Evolutionary conservation across 2,329 filamentous ascomycete genomes (phyloP), one percentile per base, ranked within the genome.

Genomic region (Exserohilum turcica): DNA sequence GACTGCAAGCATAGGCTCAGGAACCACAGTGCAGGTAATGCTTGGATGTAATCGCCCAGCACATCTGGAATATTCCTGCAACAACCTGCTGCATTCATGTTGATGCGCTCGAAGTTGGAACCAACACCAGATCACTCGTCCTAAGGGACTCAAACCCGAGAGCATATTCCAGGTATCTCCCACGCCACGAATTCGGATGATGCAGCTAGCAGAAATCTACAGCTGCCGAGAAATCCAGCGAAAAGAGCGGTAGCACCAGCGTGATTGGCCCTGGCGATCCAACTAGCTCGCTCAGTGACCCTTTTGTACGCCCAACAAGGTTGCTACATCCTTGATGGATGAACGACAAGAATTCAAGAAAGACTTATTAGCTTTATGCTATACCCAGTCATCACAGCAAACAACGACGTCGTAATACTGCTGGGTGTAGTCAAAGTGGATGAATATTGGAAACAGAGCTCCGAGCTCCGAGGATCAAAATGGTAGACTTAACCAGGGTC

Each of bases 171-270:
- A 82, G 75, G 74, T 70, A 57, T 83, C 81, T 43, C 74, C 63
- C 0, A 69, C 53, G 9, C 86, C 80, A 63, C 90, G 63, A 90
- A 89, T 64, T 90, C 90, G 5, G 85, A 86, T 0, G 86, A 85
- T 82, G 90, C 88, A 1, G 86, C 87, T 75, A 43, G 10, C 5
- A 24, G 10, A 27, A 7, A 48, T 69, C 48, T 67, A 58, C 16
- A 32, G 29, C 9, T 3, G 12, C 15, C 27, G 4, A 29, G 12
- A n/a, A 27, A 13, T 6, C 21, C 6, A 27, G 6, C 2, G 9
- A 32, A 24, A 33, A 37, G 27, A 16, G 29, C 57, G 44, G 37
- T 57, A 67, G 65, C 66, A 48, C 70, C 67, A 19, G 66, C 67
- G 74, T 79, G 57, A 56, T 82, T 82, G 3, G 80, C 80, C 9